Evolutionary conservation across 345 rosid species (phyloP), one percentile per base, ranked within the genome.

Genomic region (Toxicodendron radicans): DNA sequence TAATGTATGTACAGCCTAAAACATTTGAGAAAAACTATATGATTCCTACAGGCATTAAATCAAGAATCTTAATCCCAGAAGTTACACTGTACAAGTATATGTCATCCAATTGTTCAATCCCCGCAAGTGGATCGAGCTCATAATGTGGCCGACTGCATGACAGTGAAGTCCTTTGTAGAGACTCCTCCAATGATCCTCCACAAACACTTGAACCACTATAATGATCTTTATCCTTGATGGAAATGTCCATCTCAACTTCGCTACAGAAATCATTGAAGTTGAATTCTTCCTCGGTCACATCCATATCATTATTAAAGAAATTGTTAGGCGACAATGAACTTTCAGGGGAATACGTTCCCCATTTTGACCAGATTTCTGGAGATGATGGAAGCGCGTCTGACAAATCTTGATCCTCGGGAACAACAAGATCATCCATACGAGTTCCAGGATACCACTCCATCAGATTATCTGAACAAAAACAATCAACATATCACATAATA

Each of bases 61-160:
- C 67, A 80, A 83, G 78, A 73, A 82, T 80, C 83, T 78, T 72
- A 83, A 81, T 68, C 72, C 76, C 85, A 84, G 80, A 78, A 61
- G 81, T 79, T 76, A 78, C 60, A 84, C 72, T 58, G 84, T 89
- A 93, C 97, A 89, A 73, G 96, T 86, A 93, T 68, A 91, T 60
- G 80, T 89, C 94, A 79, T 93, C 96, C 75, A 80, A 73, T 65
- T 88, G 88, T 51, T 86, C 87, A 64, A 86, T 84, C 80, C 85
- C 83, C 27, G 80, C 79, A 3, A 85, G 81, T 68, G 83, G 83
- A 21, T 84, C 57, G 65, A 80, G 91, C 75, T 79, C 79, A 75
- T 71, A 58, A 51, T 80, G 85, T 70, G 72, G 64, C 46, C 23
- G 75, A 23, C 41, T 62, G 2, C 61, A 13, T 7, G 79, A 80